Percentiles rank a stretch among this genome's conserved stretches.
These are phyloP conservation scores for Teratosphaeriaceae sp. DNA, from an alignment of 2,329 filamentous ascomycete genomes.

Conservation along the genomic window DNA sequence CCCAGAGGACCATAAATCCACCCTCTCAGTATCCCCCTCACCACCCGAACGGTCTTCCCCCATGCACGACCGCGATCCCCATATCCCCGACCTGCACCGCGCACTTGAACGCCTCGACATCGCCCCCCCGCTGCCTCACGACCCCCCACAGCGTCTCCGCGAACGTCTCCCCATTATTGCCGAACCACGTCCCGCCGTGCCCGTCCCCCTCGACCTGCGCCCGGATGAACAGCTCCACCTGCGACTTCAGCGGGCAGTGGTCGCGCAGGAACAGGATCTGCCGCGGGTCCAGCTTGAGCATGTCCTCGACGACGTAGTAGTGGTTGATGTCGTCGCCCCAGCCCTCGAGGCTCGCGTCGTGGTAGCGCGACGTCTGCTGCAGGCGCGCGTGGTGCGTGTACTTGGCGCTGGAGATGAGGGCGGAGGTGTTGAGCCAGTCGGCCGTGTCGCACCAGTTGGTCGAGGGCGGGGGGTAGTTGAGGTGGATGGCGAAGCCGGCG, in stretches of 20 bases:
- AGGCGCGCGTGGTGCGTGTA: conserved; percentile 36
- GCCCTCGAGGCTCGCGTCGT: conserved; percentile 51
- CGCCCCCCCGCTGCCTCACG: conserved; percentile 47
- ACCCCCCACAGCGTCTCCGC: conserved; percentile 53
- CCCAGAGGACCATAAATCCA: no score
- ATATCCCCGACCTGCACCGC: conserved; percentile 63
- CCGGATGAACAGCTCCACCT: conserved; percentile 50
- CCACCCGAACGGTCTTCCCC: background rate
- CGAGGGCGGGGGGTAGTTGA: conserved; percentile 28
- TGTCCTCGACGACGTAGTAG: conserved; percentile 58
- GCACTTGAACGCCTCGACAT: conserved; percentile 53
- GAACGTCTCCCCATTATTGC: conserved; percentile 58
- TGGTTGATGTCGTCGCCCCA: conserved; percentile 60
- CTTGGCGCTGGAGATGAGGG: conserved; percentile 28
- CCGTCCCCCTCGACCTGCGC: conserved; percentile 31
- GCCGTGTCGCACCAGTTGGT: conserved; percentile 16
- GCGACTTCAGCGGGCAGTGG: conserved; percentile 48
- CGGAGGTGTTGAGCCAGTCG: conserved; percentile 32
- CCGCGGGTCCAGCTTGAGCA: conserved; percentile 56
- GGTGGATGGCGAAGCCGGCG: conserved; percentile 44
- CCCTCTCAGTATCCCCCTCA: no score
- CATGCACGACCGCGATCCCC: conserved; percentile 46
- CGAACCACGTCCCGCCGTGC: conserved; percentile 53
- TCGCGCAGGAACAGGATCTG: conserved; percentile 54
- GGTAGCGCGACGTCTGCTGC: conserved; percentile 40